These are phyloP conservation scores for Carex arenaria DNA, from an alignment of 202 grass and related monocot species.

Conservation along the genomic window DNA sequence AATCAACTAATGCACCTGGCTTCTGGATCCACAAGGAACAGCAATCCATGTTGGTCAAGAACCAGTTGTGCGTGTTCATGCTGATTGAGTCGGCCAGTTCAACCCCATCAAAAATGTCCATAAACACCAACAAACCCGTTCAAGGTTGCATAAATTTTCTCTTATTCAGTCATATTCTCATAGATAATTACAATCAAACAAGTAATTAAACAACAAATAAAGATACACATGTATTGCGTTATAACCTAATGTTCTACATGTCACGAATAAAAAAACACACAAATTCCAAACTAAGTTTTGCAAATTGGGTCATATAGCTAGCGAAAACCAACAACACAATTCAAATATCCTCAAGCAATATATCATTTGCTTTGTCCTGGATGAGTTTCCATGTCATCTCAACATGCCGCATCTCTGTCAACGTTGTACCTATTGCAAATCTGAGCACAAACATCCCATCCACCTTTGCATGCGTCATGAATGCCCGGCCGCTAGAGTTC, in stretches of 20 bases:
- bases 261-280: too few relatives aligned
- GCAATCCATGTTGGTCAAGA: constrained; percentile 56
- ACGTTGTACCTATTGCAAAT: constrained; percentile 3
- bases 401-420: constrained; percentile 28
- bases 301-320: too few relatives aligned
- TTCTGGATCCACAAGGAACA: constrained; percentile 44
- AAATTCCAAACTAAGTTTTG: too few relatives aligned
- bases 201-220: too few relatives aligned
- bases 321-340: not conserved
- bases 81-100: constrained; percentile 57
- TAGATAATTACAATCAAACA: too few relatives aligned
- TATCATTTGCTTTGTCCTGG: constrained; percentile 16
- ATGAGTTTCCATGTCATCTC: constrained; percentile 19
- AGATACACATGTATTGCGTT: too few relatives aligned
- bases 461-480: constrained; percentile 28
- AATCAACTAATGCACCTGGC: constrained; percentile 5
- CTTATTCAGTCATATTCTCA: too few relatives aligned
- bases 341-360: not conserved
- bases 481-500: constrained; percentile 15
- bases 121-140: too few relatives aligned
- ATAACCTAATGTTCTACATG: too few relatives aligned
- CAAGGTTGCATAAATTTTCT: too few relatives aligned
- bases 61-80: constrained; percentile 66
- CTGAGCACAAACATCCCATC: constrained; percentile 17
- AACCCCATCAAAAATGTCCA: constrained; percentile 27